phyloP scores from a whole-genome alignment of 495 filamentous ascomycete species.

The Penicillium diatomitis region DNA sequence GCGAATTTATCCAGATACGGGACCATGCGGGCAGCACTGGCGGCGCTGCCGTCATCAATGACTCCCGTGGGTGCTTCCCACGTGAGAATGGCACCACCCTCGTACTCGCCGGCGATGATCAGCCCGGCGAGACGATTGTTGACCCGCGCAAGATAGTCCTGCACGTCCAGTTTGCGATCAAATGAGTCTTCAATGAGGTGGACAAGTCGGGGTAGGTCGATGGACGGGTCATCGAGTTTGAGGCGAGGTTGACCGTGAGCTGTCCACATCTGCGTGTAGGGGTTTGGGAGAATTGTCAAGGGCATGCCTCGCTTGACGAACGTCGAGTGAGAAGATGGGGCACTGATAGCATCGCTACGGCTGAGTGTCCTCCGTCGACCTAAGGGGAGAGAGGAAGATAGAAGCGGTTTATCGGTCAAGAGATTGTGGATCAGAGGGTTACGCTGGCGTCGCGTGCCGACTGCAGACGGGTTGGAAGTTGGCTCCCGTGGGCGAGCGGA shows the following conservation, averaged over 20 bases:
- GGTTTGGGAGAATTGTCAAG: slow-evolving; percentile 70
- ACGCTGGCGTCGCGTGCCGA: slow-evolving; percentile 64
- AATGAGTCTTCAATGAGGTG: slow-evolving; percentile 94
- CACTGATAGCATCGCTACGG: slow-evolving; percentile 19
- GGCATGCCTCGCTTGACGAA: slow-evolving; percentile 89
- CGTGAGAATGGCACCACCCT: slow-evolving; percentile 88
- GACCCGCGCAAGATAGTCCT: slow-evolving; percentile 72
- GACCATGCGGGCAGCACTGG: slow-evolving; percentile 50
- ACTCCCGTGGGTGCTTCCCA: slow-evolving; percentile 75
- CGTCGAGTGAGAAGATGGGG: slow-evolving; percentile 47
- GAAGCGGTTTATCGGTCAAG: slow-evolving; percentile 85
- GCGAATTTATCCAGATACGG: slow-evolving; percentile 99
- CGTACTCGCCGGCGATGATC: slow-evolving; percentile 93
- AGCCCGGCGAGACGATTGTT: slow-evolving; percentile 72
- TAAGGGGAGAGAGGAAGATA: slow-evolving; percentile 80
- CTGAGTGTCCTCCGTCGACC: slow-evolving; percentile 40
- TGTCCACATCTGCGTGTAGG: slow-evolving; percentile 52
- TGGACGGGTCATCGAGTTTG: slow-evolving; percentile 62
- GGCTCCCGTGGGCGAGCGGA: slow-evolving; percentile 38
- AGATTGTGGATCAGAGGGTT: slow-evolving; percentile 97
- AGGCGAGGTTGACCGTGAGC: slow-evolving; percentile 49
- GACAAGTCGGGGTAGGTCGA: slow-evolving; percentile 74
- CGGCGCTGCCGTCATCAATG: slow-evolving; percentile 41
- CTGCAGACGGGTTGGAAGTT: slow-evolving; percentile 44
- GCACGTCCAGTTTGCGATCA: slow-evolving; percentile 68